These are phyloP conservation scores for Fusarium liriodendri DNA, from an alignment of 2,329 filamentous ascomycete genomes.

Conservation along the genomic window DNA sequence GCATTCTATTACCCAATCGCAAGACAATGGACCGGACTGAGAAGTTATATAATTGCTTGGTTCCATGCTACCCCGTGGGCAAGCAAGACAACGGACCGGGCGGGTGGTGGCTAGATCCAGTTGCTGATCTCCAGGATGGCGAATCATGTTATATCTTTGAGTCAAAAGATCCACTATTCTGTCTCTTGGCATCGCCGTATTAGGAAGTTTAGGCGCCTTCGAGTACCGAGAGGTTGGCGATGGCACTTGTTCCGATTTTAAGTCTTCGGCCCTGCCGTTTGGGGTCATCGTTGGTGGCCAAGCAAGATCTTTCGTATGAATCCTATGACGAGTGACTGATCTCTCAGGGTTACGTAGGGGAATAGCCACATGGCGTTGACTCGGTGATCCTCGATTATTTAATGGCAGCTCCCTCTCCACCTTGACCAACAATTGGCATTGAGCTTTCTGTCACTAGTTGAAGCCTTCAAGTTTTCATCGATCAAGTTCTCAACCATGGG, in stretches of 20 bases:
- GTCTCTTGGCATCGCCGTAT: not conserved
- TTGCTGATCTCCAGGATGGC: not conserved
- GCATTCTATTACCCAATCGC: not conserved
- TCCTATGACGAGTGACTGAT: not conserved
- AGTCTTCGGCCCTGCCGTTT: conserved; percentile 45
- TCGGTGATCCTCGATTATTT: not conserved
- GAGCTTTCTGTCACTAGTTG: not conserved
- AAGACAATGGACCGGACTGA: not conserved
- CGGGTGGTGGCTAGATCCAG: not conserved
- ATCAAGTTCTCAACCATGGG: conserved; percentile 60
- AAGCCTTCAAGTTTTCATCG: conserved; percentile 42
- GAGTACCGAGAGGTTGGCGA: not conserved
- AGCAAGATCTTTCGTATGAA: not conserved
- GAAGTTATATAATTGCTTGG: not conserved
- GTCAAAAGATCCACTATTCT: not conserved
- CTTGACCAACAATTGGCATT: not conserved
- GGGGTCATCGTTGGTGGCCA: not conserved
- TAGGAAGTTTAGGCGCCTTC: not conserved
- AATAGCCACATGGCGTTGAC: not conserved
- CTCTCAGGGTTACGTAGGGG: not conserved
- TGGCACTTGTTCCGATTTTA: conserved; percentile 63
- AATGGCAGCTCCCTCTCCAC: not conserved
- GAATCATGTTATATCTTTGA: not conserved
- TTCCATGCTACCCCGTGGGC: not conserved
- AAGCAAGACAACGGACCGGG: not conserved